Evolutionary conservation across 169 alveolate species (phyloP).

Genomic region (Babesia divergens): DNA sequence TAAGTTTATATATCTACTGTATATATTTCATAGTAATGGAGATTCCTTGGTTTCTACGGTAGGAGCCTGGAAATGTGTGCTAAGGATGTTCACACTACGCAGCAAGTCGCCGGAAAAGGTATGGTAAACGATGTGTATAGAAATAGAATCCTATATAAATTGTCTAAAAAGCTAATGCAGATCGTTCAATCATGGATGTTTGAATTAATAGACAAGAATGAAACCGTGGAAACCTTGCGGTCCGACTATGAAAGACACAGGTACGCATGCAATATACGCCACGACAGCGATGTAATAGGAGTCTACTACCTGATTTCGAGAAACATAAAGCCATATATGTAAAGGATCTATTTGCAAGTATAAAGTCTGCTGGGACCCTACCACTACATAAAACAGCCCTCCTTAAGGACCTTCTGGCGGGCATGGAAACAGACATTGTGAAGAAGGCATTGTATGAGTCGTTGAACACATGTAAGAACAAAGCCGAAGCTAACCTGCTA

Average conservation of each 20-base stretch:
- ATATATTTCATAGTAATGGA: not conserved
- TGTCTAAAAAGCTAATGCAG: no score
- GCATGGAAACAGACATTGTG: not conserved
- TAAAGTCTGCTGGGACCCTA: not conserved
- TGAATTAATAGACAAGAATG: not conserved
- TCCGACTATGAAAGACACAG: not conserved
- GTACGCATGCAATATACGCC: not conserved
- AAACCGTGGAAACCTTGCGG: not conserved
- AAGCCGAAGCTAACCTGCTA: slow-evolving; percentile 1
- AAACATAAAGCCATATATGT: not conserved
- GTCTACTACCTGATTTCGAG: not conserved
- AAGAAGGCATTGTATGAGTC: slow-evolving; percentile 9
- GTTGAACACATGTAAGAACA: not conserved
- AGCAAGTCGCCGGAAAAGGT: not conserved
- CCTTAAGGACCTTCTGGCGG: not conserved
- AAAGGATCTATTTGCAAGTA: not conserved
- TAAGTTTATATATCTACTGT: not conserved
- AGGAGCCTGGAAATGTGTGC: slow-evolving; percentile 30
- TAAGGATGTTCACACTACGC: slow-evolving; percentile 1
- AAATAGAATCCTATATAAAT: no score
- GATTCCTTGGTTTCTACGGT: slow-evolving; percentile 6
- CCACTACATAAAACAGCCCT: not conserved
- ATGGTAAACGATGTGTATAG: no score
- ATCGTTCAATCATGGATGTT: not conserved
- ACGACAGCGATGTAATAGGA: not conserved